phyloP scores from a whole-genome alignment of 148 eudicot species.

The Dianthus caryophyllus region DNA sequence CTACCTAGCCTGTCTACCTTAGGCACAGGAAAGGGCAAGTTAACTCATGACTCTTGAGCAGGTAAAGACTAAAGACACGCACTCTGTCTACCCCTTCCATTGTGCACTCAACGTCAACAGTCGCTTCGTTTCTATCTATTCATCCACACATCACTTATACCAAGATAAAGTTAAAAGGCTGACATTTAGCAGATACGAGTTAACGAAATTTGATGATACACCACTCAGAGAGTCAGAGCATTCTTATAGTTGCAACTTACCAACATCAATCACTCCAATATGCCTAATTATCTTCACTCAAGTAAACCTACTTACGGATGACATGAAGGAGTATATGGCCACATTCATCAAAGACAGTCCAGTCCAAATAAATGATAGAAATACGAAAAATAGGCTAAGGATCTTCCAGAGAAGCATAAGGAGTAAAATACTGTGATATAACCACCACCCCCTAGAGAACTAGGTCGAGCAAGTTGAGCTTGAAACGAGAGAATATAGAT shows the following conservation, averaged over 20 bases:
- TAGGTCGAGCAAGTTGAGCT: neutral
- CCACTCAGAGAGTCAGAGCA: neutral
- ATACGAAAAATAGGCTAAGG: too few species aligned
- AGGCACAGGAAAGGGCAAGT: neutral
- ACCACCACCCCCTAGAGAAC: too few species aligned
- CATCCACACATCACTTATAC: neutral
- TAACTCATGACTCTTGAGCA: conserved; percentile 1
- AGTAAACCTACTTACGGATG: too few species aligned
- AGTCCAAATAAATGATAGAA: too few species aligned
- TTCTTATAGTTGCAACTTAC: neutral
- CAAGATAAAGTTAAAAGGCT: neutral
- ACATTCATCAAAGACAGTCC: too few species aligned
- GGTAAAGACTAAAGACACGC: neutral
- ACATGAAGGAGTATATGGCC: too few species aligned
- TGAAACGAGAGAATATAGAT: neutral
- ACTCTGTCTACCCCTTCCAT: too few species aligned
- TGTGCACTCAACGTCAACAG: too few species aligned
- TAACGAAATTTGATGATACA: neutral
- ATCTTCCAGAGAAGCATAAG: too few species aligned
- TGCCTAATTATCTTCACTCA: too few species aligned
- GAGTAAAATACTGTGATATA: too few species aligned
- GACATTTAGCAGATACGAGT: neutral
- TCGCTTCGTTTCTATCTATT: neutral
- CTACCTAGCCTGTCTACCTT: too few species aligned
- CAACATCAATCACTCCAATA: neutral